Conservation (phyloP, 1,284 basidiomycete genomes). For the Cutaneotrichosporon spelunceum region DNA sequence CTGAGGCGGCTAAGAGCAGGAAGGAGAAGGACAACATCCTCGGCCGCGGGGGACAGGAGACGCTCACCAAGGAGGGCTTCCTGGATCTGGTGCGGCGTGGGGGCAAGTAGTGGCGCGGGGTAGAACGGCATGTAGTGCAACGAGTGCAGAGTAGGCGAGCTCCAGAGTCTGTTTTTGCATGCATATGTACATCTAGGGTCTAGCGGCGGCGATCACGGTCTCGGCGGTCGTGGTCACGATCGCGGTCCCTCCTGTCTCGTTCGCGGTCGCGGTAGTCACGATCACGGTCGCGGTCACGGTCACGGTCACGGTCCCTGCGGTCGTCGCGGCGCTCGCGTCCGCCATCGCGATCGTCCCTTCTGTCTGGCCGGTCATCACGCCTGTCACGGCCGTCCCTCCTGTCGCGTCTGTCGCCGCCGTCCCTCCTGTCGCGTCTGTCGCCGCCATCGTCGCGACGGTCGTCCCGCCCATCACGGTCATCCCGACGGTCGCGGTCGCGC, state of each 20-base stretch:
- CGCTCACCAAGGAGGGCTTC: conserved; percentile 53
- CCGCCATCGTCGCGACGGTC: conserved; percentile 25
- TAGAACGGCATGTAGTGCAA: background rate
- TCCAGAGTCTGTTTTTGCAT: background rate
- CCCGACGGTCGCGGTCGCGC: background rate
- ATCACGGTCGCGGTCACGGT: background rate
- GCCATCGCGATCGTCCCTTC: conserved; percentile 21
- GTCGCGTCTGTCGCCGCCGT: conserved; percentile 14
- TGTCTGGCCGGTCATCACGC: background rate
- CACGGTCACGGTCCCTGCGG: conserved; percentile 9
- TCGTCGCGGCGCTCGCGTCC: no score
- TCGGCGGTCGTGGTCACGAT: conserved; percentile 1
- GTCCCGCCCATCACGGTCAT: conserved; percentile 9
- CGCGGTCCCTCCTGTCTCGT: conserved; percentile 8
- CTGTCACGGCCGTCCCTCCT: conserved; percentile 15
- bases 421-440: conserved; percentile 13
- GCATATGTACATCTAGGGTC: conserved; percentile 5
- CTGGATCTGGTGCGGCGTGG: conserved; percentile 49
- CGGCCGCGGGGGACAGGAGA: conserved; percentile 46
- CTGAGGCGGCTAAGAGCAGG: conserved; percentile 35
- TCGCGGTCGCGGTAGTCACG: background rate
- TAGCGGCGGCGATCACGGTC: conserved; percentile 1
- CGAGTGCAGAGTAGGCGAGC: background rate
- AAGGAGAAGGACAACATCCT: conserved; percentile 53
- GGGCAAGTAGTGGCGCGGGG: conserved; percentile 5